Evolutionary conservation across 2,329 filamentous ascomycete genomes (phyloP).

Genomic region (Apiospora hydei): DNA sequence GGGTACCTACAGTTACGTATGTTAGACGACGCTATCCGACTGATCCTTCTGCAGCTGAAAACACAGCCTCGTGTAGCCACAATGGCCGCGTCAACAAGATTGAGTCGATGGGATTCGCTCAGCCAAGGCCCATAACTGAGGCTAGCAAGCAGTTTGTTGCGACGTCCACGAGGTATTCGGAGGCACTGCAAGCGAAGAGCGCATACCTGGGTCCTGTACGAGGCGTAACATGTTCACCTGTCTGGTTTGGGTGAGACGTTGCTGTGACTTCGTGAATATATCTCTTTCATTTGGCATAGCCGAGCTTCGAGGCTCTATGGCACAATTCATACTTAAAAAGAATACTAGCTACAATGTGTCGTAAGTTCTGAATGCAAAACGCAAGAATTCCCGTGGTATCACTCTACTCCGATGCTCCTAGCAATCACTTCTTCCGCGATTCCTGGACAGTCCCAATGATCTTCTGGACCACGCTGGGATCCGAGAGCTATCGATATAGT

Average conservation of each 20-base stretch:
- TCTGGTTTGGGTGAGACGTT: neutral
- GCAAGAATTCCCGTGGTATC: constrained; percentile 16
- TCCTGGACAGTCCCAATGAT: constrained; percentile 85
- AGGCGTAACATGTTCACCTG: neutral
- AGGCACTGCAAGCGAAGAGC: neutral
- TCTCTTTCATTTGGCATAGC: constrained; percentile 6
- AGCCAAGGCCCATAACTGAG: neutral
- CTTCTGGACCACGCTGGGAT: constrained; percentile 86
- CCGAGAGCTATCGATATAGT: constrained; percentile 70
- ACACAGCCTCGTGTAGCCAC: constrained; percentile 6
- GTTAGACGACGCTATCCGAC: neutral
- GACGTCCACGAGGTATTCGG: neutral
- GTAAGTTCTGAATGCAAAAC: constrained; percentile 12
- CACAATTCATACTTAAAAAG: constrained; percentile 19
- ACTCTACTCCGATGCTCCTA: constrained; percentile 8
- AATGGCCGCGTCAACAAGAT: neutral
- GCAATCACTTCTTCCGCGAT: constrained; percentile 57
- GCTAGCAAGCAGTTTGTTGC: neutral
- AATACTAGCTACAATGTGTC: constrained; percentile 18
- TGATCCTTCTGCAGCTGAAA: constrained; percentile 2
- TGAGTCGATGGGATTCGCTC: neutral
- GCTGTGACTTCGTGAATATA: neutral
- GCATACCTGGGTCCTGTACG: neutral
- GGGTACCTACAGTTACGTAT: neutral
- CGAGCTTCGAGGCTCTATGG: constrained; percentile 18